Percentiles rank a stretch among this genome's conserved stretches.
phyloP scores from a whole-genome alignment of 106 monocot genomes.

The Acorus gramineus region DNA sequence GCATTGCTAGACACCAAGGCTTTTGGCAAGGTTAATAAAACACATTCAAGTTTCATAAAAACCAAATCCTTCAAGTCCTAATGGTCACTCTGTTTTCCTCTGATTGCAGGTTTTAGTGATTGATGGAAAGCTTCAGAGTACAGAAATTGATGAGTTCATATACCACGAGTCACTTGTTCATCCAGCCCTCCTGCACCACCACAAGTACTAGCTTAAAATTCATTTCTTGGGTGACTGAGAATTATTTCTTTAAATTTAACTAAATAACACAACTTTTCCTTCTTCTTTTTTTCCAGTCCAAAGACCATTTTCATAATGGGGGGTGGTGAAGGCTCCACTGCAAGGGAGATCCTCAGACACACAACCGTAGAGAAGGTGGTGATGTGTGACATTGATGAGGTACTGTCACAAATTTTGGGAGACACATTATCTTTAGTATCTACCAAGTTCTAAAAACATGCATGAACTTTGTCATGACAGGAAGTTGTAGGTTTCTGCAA shows the following conservation, averaged over 20 bases:
- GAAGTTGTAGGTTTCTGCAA: slow-evolving; percentile 51
- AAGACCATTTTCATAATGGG: slow-evolving; percentile 37
- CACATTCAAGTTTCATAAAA: background rate
- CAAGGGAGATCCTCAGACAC: slow-evolving; percentile 38
- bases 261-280: no score
- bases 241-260: background rate
- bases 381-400: slow-evolving; percentile 52
- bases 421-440: no score
- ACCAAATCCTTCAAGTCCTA: no score
- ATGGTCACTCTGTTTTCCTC: background rate
- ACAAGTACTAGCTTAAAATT: slow-evolving; percentile 15
- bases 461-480: slow-evolving; percentile 8
- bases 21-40: slow-evolving; percentile 26
- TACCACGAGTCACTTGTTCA: slow-evolving; percentile 46
- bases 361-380: slow-evolving; percentile 28
- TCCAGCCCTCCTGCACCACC: slow-evolving; percentile 36
- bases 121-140: slow-evolving; percentile 47
- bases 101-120: slow-evolving; percentile 28
- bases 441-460: no score
- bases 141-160: slow-evolving; percentile 52
- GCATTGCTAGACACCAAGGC: slow-evolving; percentile 38
- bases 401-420: background rate
- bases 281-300: slow-evolving; percentile 15
- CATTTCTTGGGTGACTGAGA: background rate
- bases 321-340: slow-evolving; percentile 41